Evolutionary conservation across 208 protist genomes (phyloP).

Genomic region (Trypanosoma brucei): DNA sequence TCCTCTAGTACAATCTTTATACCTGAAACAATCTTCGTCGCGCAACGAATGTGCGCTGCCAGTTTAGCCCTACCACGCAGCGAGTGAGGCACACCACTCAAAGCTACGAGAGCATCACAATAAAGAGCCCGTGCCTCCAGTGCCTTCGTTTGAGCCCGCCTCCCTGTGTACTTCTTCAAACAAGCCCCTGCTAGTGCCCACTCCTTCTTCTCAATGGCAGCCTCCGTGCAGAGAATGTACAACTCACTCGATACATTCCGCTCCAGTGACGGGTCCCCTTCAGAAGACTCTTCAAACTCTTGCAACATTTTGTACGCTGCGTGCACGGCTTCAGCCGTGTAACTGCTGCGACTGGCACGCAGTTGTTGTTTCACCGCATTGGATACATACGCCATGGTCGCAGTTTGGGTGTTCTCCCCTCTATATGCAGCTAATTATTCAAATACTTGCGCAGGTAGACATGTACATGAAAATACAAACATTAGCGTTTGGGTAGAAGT

Average conservation of each 20-base stretch:
- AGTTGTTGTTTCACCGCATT: conserved; percentile 35
- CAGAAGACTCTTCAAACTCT: background rate
- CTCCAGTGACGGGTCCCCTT: background rate
- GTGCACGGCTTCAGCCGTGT: conserved; percentile 19
- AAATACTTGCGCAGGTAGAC: background rate
- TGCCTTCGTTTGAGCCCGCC: conserved; percentile 30
- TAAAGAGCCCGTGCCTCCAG: conserved; percentile 52
- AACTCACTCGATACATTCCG: conserved; percentile 37
- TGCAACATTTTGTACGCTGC: conserved; percentile 30
- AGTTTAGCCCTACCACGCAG: conserved; percentile 37
- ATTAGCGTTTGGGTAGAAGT: background rate
- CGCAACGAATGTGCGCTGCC: conserved; percentile 37
- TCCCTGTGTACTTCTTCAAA: conserved; percentile 22
- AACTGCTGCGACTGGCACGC: conserved; percentile 13
- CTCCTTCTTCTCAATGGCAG: conserved; percentile 51
- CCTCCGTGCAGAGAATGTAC: conserved; percentile 69
- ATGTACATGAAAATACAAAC: too few relatives aligned
- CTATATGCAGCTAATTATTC: background rate
- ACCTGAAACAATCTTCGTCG: conserved; percentile 46
- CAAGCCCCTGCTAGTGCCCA: conserved; percentile 57
- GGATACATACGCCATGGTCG: conserved; percentile 22
- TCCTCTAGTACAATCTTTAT: conserved; percentile 61
- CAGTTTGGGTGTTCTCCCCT: background rate
- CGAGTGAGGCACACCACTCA: conserved; percentile 31
- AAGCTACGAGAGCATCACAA: conserved; percentile 54